Evolutionary conservation across 257 asterid species (phyloP).

Genomic region (Nicotiana undulata): DNA sequence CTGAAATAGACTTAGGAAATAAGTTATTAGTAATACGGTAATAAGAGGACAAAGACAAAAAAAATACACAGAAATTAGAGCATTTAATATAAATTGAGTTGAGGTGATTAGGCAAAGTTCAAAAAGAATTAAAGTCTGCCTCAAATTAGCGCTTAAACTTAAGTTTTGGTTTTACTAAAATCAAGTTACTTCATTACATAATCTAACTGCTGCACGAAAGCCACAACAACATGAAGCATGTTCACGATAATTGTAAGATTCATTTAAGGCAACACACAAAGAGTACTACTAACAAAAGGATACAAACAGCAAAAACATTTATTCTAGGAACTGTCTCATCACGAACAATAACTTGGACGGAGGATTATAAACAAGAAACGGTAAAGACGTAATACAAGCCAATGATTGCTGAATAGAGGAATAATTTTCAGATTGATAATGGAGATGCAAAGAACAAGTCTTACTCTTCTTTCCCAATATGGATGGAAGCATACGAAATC

Average conservation of each 20-base stretch:
- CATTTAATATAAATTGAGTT: background rate
- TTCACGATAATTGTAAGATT: background rate
- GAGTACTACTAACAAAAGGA: background rate
- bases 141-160: background rate
- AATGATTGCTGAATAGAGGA: background rate
- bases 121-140: background rate
- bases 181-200: background rate
- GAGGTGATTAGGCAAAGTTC: background rate
- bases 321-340: background rate
- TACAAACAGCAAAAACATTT: background rate
- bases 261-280: background rate
- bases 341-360: background rate
- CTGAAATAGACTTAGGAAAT: conserved; percentile 25
- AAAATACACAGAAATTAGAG: background rate
- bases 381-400: background rate
- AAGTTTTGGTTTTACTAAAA: background rate
- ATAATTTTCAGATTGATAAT: background rate
- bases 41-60: background rate
- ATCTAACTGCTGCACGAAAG: background rate
- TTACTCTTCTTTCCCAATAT: conserved; percentile 90
- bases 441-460: conserved; percentile 7
- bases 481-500: conserved; percentile 94
- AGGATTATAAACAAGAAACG: background rate
- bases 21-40: conserved; percentile 12
- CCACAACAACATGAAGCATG: background rate